Conservation (phyloP, 2,329 filamentous ascomycete genomes). For the Sporothrix pseudoabietina region DNA sequence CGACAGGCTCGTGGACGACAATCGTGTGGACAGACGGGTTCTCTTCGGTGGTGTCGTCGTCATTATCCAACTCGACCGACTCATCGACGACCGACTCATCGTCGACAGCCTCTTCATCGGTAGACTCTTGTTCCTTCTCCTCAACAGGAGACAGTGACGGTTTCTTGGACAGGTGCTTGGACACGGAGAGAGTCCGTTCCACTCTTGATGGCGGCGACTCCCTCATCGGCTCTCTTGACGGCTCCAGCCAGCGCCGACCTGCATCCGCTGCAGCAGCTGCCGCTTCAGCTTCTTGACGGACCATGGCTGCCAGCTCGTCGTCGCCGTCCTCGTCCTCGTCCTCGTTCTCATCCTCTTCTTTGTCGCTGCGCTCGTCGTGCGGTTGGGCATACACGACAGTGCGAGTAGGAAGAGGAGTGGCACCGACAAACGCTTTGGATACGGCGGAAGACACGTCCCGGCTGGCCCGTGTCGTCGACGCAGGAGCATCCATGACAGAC, state of each 20-base stretch:
- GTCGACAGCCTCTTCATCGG: neutral
- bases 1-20: slow-evolving; percentile 19
- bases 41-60: neutral
- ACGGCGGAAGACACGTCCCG: neutral
- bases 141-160: slow-evolving; percentile 10
- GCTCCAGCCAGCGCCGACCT: slow-evolving; percentile 18
- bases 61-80: neutral
- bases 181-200: neutral
- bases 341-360: neutral
- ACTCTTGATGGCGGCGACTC: neutral
- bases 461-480: neutral
- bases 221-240: slow-evolving; percentile 1
- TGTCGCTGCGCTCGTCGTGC: neutral
- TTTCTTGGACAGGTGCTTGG: neutral
- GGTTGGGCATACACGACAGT: slow-evolving; percentile 16
- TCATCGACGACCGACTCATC: neutral
- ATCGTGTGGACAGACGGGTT: slow-evolving; percentile 23
- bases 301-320: slow-evolving; percentile 2
- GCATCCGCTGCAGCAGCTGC: neutral
- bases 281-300: slow-evolving; percentile 9
- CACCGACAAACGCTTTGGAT: neutral
- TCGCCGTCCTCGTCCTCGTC: neutral
- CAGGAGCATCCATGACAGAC: neutral
- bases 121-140: slow-evolving; percentile 12
- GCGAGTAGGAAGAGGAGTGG: slow-evolving; percentile 1